Evolutionary conservation across 768 basidiomycete genomes (phyloP), one percentile per base, ranked within the genome.

Genomic region (Pleurotus salmoneostramineus): DNA sequence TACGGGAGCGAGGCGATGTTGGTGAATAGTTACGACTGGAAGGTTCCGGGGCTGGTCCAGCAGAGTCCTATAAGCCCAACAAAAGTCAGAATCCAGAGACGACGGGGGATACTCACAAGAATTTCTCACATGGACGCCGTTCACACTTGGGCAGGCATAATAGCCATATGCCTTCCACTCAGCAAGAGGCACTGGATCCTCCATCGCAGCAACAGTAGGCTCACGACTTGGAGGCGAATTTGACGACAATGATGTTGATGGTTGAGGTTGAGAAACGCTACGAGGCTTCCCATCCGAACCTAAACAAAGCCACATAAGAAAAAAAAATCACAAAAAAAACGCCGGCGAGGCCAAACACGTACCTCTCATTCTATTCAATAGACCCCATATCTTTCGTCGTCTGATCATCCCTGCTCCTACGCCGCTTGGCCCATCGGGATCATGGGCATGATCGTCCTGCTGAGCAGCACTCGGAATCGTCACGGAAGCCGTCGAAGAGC

Each of bases 151-250:
- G 35, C 76, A 74, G 5, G 83, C 79, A 71, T 78, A 83, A 56
- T 81, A 78, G 0, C 79, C 83, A 64, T 79, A 84, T 40, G 76
- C 76, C 61, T 81, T 79, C 81, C 82, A 85, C 40, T 81, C 82
- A 4, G 66, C 62, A 1, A 69, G 65, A 8, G 69, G 63, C 21
- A 70, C 34, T 40, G 42, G 56, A 15, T 57, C 43, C 32, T 42
- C 50, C 57, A 46, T 48, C 32, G 31, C 21, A 27, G 21, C 21
- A 27, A 27, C 21, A 27, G 21, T 27, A 27, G 21, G 21, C 21
- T 27, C 21, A 27, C 21, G 21, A 27, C 21, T 3, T 27, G 21
- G 35, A 11, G 15, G 36, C n/a, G 43, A 7, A 34, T 50, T 33
- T 10, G 37, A 21, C 11, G 40, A 47, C 6, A 27, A 48, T 12